phyloP scores from a whole-genome alignment of 1,284 basidiomycete genomes.

The Tetrapyrgos nigripes region DNA sequence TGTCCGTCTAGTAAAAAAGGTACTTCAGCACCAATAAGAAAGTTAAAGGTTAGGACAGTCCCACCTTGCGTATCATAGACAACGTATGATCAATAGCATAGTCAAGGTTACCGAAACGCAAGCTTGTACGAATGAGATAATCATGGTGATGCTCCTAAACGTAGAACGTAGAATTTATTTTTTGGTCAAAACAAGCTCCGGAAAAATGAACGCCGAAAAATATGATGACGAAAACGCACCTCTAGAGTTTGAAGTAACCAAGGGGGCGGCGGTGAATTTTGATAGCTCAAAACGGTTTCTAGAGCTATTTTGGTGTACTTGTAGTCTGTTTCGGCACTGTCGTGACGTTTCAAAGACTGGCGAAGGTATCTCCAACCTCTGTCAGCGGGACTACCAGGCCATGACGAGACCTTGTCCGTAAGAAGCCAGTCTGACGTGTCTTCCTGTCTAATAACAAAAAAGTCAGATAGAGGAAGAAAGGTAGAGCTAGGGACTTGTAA shows the following conservation, averaged over 20 bases:
- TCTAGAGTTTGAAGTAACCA: conserved; percentile 83
- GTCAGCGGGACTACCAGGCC: conserved; percentile 82
- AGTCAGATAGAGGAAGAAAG: conserved; percentile 19
- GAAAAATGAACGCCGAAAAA: conserved; percentile 10
- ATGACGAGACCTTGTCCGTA: conserved; percentile 80
- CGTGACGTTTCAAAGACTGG: conserved; percentile 79
- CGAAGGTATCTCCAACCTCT: conserved; percentile 91
- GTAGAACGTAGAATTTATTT: not conserved
- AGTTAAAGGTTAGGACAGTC: not conserved
- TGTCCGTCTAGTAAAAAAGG: conserved; percentile 53
- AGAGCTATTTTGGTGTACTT: conserved; percentile 79
- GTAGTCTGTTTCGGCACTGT: conserved; percentile 75
- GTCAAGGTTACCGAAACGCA: conserved; percentile 83
- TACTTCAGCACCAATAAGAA: conserved; percentile 10
- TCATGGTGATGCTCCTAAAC: conserved; percentile 75
- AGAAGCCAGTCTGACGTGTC: conserved; percentile 82
- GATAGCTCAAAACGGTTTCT: conserved; percentile 77
- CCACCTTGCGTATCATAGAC: conserved; percentile 73
- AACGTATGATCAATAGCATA: conserved; percentile 79
- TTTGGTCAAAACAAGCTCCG: conserved; percentile 21
- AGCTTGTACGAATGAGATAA: conserved; percentile 74
- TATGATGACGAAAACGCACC: conserved; percentile 44
- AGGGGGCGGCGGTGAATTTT: conserved; percentile 72
- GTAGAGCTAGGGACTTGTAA: conserved; percentile 12
- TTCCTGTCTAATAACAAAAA: conserved; percentile 54